Base-by-base conservation (phyloP, 805 yeast species). In the Wickerhamiella musiphila region DNA sequence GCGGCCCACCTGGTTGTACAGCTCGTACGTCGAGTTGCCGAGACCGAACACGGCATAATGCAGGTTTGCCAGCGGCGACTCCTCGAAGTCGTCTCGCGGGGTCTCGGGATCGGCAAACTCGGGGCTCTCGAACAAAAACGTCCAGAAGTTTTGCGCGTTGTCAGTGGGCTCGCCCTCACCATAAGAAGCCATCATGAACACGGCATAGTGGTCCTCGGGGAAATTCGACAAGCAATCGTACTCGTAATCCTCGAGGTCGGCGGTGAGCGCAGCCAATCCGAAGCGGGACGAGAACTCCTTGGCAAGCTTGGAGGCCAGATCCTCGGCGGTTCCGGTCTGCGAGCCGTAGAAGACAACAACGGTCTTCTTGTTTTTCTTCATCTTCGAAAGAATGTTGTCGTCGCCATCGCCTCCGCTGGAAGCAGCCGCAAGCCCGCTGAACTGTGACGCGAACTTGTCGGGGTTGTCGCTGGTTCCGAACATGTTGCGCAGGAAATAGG, bases 121-220 rank as follows among this genome's bases (percentile, higher is more conserved):
- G 16, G 67, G 68, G 18, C 69, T 73, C 31, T 65, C 69, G 18
- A 53, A 45, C 21, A 71, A 68, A 47, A 84, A 65, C 36, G 74
- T 77, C 49, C 70, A 73, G 52, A 90, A 81, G 23, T 70, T 72
- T 26, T 68, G 67, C n/a, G 95, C 90, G 46, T 81, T 79, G 53
- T 86, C 98, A 10, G 98, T 86, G 45, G 93, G 93, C 53, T 86
- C 98, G 51, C 98, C 98, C 58, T 86, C 98, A 45, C 98, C 98
- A 47, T 90, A 90, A 8, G 94, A 82, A 20, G 96, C 90, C 58
- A 83, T 63, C 49, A 86, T 65, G 48, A 86, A 75, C 39, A 82
- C 71, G 14, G 72, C 72, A n/a, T 68, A 57, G 34, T 68, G 60
- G 37, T 68, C 67, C 12, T 61, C 58, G 14, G 73, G 67, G 40